Conservation (phyloP, 208 protist species). For the Crithidia expoeki region DNA sequence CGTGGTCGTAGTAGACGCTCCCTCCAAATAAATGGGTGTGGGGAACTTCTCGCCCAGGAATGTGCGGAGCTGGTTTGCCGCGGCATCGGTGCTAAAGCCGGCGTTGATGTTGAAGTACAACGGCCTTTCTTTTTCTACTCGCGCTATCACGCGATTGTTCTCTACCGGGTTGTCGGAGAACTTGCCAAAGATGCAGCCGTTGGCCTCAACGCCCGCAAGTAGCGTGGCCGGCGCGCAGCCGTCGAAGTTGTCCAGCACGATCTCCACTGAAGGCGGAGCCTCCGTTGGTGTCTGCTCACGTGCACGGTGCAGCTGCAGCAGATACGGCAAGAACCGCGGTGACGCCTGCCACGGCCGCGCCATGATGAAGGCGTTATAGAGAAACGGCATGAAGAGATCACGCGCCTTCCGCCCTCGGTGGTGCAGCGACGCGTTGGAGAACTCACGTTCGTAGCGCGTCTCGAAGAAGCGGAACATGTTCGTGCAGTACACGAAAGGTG, state of each 20-base stretch:
- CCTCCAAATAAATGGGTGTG: conserved; percentile 27
- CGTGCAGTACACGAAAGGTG: conserved; percentile 74
- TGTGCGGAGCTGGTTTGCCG: conserved; percentile 19
- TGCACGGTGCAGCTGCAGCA: conserved; percentile 24
- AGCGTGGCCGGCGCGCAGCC: conserved; percentile 50
- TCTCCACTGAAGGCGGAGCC: not conserved
- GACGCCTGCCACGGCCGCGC: conserved; percentile 61
- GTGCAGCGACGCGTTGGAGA: conserved; percentile 25
- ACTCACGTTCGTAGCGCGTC: conserved; percentile 45
- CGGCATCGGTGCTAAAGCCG: conserved; percentile 9
- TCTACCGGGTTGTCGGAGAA: conserved; percentile 30
- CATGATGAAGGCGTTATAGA: conserved; percentile 71
- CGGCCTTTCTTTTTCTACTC: conserved; percentile 18
- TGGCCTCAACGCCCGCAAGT: conserved; percentile 12
- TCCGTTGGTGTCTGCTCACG: not conserved
- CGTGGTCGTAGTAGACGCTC: too few species aligned
- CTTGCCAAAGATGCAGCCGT: conserved; percentile 31
- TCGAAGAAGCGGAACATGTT: conserved; percentile 52
- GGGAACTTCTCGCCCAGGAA: conserved; percentile 37
- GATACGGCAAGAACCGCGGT: conserved; percentile 47
- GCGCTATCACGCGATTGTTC: conserved; percentile 16
- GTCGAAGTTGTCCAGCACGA: conserved; percentile 54
- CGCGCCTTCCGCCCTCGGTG: conserved; percentile 31
- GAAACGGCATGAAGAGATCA: conserved; percentile 59
- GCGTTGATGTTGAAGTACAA: conserved; percentile 62